These are phyloP conservation scores for Cryptococcus wingfieldii DNA, from an alignment of 1,284 basidiomycete genomes.

Conservation along the genomic window DNA sequence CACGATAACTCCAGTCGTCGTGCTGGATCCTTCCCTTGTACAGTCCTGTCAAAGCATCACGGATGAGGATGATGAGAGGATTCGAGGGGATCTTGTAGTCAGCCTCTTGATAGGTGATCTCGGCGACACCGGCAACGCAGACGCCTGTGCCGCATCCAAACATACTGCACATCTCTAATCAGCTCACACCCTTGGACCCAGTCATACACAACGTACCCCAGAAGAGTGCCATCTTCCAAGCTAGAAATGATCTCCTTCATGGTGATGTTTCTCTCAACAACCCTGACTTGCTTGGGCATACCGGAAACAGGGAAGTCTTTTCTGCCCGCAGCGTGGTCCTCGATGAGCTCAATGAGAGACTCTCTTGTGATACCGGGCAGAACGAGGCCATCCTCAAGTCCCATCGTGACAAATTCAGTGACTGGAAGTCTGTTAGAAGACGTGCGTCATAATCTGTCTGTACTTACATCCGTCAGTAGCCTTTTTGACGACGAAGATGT, in stretches of 20 bases:
- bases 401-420: slow-evolving; percentile 45
- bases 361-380: slow-evolving; percentile 44
- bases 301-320: slow-evolving; percentile 32
- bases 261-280: slow-evolving; percentile 42
- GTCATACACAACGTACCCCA: slow-evolving; percentile 26
- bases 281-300: slow-evolving; percentile 39
- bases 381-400: slow-evolving; percentile 44
- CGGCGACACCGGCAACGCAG: slow-evolving; percentile 33
- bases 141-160: slow-evolving; percentile 45
- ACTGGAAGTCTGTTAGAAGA: slow-evolving; percentile 11
- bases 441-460: background rate
- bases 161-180: slow-evolving; percentile 20
- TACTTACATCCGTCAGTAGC: slow-evolving; percentile 37
- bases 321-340: slow-evolving; percentile 34
- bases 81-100: slow-evolving; percentile 35
- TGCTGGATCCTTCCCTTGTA: slow-evolving; percentile 38
- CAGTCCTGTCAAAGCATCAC: slow-evolving; percentile 40
- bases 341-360: slow-evolving; percentile 40
- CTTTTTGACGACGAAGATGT: slow-evolving; percentile 45
- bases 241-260: slow-evolving; percentile 40
- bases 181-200: background rate
- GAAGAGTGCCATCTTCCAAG: slow-evolving; percentile 35
- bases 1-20: slow-evolving; percentile 34
- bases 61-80: slow-evolving; percentile 35
- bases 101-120: slow-evolving; percentile 32